Conservation (phyloP, 2,329 filamentous ascomycete species). For the Beauveria australis region DNA sequence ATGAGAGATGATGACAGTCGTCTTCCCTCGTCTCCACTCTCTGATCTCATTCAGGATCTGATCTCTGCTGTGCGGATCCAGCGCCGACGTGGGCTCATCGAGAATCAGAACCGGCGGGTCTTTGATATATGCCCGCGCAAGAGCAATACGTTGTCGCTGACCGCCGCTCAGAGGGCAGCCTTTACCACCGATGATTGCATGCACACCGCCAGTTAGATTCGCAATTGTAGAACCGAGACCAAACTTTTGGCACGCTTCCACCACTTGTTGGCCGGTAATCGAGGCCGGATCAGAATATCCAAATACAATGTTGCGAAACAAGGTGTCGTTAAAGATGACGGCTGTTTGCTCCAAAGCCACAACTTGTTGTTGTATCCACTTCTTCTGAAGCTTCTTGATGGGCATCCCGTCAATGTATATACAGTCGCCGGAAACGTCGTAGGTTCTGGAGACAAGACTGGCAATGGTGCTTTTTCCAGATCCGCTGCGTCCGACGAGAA, state of each 20-base stretch:
- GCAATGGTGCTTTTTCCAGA: constrained; percentile 88
- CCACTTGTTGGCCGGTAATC: constrained; percentile 47
- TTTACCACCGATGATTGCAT: constrained; percentile 57
- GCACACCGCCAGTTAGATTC: constrained; percentile 58
- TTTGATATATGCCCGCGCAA: constrained; percentile 70
- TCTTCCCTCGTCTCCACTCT: constrained; percentile 69
- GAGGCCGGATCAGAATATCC: constrained; percentile 45
- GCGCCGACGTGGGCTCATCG: constrained; percentile 79
- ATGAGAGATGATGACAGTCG: constrained; percentile 90
- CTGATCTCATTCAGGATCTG: constrained; percentile 68
- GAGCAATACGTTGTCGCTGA: constrained; percentile 58
- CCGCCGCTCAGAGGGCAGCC: constrained; percentile 7
- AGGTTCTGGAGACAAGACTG: constrained; percentile 72
- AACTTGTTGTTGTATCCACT: constrained; percentile 71
- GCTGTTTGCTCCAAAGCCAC: constrained; percentile 78
- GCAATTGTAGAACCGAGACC: constrained; percentile 60
- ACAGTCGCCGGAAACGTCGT: constrained; percentile 55
- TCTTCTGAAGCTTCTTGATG: constrained; percentile 52
- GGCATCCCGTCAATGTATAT: constrained; percentile 61
- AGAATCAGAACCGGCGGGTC: constrained; percentile 75
- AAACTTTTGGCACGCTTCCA: constrained; percentile 55
- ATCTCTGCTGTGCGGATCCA: constrained; percentile 64
- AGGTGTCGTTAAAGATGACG: constrained; percentile 70
- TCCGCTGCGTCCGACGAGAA: constrained; percentile 77
- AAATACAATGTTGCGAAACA: constrained; percentile 71